These are phyloP conservation scores for Claviceps africana DNA, from an alignment of 2,329 filamentous ascomycete genomes.

Conservation along the genomic window DNA sequence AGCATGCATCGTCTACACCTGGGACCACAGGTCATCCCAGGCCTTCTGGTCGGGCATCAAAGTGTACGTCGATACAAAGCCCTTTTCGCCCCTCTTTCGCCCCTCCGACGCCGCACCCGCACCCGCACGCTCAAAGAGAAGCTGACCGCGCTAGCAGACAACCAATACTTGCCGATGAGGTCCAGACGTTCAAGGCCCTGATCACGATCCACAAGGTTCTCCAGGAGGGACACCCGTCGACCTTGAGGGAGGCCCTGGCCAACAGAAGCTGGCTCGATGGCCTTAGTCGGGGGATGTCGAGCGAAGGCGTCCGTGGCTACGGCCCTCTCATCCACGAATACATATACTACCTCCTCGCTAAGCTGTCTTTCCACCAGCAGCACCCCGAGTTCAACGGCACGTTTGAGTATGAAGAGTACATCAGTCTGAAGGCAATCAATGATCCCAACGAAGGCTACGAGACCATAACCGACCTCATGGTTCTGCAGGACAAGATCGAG, in stretches of 20 bases:
- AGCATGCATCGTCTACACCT: conserved; percentile 95
- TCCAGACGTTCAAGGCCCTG: conserved; percentile 96
- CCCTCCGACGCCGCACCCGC: neutral
- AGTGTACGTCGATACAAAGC: conserved; percentile 50
- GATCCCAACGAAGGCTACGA: conserved; percentile 97
- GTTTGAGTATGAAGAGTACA: conserved; percentile 98
- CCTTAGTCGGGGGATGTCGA: conserved; percentile 66
- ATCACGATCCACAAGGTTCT: conserved; percentile 96
- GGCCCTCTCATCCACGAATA: conserved; percentile 90
- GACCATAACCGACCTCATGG: conserved; percentile 94
- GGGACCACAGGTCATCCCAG: conserved; percentile 92
- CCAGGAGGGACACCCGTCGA: conserved; percentile 85
- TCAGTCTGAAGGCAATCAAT: conserved; percentile 94
- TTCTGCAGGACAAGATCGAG: conserved; percentile 93
- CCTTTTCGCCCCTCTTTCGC: neutral
- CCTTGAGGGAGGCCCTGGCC: conserved; percentile 74
- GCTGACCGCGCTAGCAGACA: conserved; percentile 40
- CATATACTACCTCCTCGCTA: conserved; percentile 86
- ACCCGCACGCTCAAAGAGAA: neutral
- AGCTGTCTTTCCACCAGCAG: conserved; percentile 90
- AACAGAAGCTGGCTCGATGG: conserved; percentile 89
- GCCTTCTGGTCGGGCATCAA: conserved; percentile 98
- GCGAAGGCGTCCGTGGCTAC: conserved; percentile 82
- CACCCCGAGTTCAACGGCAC: conserved; percentile 97
- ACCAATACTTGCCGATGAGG: conserved; percentile 94